phyloP scores from a whole-genome alignment of 2,329 filamentous ascomycete species.

The Westerdykella aurantiaca region DNA sequence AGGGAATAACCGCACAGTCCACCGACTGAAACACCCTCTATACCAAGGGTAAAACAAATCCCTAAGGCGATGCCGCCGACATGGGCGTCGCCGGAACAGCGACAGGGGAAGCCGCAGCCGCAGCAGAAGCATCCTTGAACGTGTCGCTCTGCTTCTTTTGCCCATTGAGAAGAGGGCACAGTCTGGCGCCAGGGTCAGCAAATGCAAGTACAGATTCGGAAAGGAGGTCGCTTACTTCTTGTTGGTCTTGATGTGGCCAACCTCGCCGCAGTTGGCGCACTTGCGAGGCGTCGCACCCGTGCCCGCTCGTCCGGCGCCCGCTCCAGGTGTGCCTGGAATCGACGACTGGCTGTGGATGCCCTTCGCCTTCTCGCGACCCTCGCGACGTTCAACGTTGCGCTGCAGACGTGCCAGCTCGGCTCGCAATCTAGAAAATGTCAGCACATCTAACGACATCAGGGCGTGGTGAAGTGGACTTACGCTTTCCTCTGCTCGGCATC shows the following conservation, averaged over 20 bases:
- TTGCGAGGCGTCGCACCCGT: slow-evolving; percentile 67
- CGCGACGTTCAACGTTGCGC: slow-evolving; percentile 84
- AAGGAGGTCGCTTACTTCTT: slow-evolving; percentile 63
- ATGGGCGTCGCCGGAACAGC: slow-evolving; percentile 11
- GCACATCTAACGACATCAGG: slow-evolving; percentile 21
- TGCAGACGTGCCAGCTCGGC: slow-evolving; percentile 77
- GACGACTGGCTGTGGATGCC: slow-evolving; percentile 44
- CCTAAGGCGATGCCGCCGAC: slow-evolving; percentile 8
- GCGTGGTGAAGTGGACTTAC: slow-evolving; percentile 34
- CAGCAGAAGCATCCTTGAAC: slow-evolving; percentile 30
- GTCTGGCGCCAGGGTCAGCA: slow-evolving; percentile 22
- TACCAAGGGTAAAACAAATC: neutral
- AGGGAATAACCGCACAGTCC: neutral
- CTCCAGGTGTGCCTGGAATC: slow-evolving; percentile 43
- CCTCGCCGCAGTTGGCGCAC: slow-evolving; percentile 94
- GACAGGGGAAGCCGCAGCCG: slow-evolving; percentile 9
- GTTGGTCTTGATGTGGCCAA: slow-evolving; percentile 98
- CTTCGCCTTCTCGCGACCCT: slow-evolving; percentile 87
- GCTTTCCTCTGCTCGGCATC: slow-evolving; percentile 58
- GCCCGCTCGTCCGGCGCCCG: slow-evolving; percentile 38
- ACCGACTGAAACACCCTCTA: neutral
- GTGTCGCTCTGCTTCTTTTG: slow-evolving; percentile 36
- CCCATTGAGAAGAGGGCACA: slow-evolving; percentile 37
- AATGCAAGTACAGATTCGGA: neutral
- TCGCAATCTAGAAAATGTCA: slow-evolving; percentile 49